Evolutionary conservation across 176 grass and related monocot species (phyloP).

Genomic region (Alopecurus myosuroides): DNA sequence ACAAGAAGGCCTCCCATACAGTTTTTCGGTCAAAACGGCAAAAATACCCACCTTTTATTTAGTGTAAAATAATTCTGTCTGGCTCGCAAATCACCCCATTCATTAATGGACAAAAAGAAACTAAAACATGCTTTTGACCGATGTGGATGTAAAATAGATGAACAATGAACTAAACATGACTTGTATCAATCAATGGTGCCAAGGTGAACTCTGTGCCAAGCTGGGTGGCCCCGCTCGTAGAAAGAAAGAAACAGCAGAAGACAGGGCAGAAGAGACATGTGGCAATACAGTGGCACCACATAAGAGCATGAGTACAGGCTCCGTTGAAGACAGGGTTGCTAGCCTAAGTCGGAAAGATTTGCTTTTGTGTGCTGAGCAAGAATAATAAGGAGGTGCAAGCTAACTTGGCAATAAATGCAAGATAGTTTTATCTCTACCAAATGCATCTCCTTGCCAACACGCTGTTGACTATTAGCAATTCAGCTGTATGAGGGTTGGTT

Average conservation of each 20-base stretch:
- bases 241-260: background rate
- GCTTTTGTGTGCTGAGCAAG: background rate
- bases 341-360: background rate
- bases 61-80: slow-evolving; percentile 2
- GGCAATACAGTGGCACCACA: background rate
- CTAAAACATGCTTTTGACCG: background rate
- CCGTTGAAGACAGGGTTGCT: background rate
- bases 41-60: background rate
- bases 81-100: background rate
- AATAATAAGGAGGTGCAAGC: background rate
- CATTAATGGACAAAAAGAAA: background rate
- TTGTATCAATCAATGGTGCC: background rate
- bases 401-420: background rate
- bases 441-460: background rate
- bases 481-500: background rate
- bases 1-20: background rate
- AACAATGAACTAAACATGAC: background rate
- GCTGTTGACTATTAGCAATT: background rate
- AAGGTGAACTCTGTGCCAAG: background rate
- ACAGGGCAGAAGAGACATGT: background rate
- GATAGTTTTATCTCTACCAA: background rate
- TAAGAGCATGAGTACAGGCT: background rate
- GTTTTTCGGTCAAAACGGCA: background rate
- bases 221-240: background rate
- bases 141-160: background rate